Evolutionary conservation across 495 filamentous ascomycete genomes (phyloP).

Genomic region (Bacidia gigantensis): DNA sequence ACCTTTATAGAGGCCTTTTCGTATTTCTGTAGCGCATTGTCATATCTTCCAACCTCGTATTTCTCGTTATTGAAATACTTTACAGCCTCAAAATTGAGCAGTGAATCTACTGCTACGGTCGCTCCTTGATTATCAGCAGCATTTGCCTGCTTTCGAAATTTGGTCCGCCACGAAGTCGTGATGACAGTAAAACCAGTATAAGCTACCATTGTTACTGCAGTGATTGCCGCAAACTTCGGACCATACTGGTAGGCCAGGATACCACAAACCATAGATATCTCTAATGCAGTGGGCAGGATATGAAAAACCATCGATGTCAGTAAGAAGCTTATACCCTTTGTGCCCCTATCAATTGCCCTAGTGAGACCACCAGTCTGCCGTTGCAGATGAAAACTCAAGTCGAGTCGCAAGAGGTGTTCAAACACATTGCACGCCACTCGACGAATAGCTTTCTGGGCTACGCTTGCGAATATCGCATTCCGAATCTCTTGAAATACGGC

Average conservation of each 20-base stretch:
- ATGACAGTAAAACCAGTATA: slow-evolving; percentile 91
- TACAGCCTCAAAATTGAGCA: slow-evolving; percentile 98
- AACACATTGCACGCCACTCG: slow-evolving; percentile 85
- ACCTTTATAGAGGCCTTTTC: slow-evolving; percentile 94
- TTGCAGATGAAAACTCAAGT: slow-evolving; percentile 84
- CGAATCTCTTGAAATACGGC: slow-evolving; percentile 80
- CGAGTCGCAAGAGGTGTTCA: slow-evolving; percentile 72
- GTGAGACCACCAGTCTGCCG: slow-evolving; percentile 92
- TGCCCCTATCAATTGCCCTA: slow-evolving; percentile 88
- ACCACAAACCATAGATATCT: slow-evolving; percentile 91
- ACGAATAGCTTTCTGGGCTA: slow-evolving; percentile 92
- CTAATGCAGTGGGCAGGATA: slow-evolving; percentile 81
- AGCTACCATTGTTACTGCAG: slow-evolving; percentile 75
- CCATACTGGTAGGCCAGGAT: slow-evolving; percentile 90
- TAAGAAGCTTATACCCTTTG: slow-evolving; percentile 94
- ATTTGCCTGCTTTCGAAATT: slow-evolving; percentile 88
- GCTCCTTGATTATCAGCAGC: slow-evolving; percentile 91
- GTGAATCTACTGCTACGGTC: slow-evolving; percentile 86
- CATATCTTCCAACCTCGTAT: slow-evolving; percentile 83
- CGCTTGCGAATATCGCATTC: slow-evolving; percentile 92
- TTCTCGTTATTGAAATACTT: slow-evolving; percentile 99
- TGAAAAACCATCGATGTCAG: slow-evolving; percentile 98
- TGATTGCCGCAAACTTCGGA: slow-evolving; percentile 79
- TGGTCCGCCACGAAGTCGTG: slow-evolving; percentile 93
- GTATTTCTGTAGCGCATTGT: slow-evolving; percentile 71